Base-by-base conservation (phyloP, 2,329 filamentous ascomycete genomes). In the Kalmusia sp. region DNA sequence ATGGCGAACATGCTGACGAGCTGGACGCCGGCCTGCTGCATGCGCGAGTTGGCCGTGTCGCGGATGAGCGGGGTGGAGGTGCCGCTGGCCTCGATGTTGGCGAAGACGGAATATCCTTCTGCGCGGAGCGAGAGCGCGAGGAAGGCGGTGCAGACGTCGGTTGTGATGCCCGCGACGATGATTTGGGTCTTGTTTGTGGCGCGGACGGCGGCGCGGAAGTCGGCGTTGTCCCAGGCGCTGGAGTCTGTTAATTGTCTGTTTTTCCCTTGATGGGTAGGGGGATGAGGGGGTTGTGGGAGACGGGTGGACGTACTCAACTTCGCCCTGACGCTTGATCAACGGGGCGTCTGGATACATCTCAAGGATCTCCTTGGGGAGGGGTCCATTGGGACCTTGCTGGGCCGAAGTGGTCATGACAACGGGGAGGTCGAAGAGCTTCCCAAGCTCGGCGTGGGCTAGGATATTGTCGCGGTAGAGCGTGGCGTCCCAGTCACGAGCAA, bases 111-210 rank as follows among this genome's bases (percentile, higher is more conserved):
- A 77, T 91, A 92, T 22, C 89, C 89, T 37, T 84, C 87, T 12
- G 86, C 82, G 30, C 87, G 80, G 4, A 92, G 83, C 1, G 87
- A 88, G n/a, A 92, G 80, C 0, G 89, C 87, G 5, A 90, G 80
- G 78, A 92, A 92, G 0, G 88, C 79, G 19, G 87, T 90, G 80
- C 87, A 91, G 53, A 92, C 88, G 69, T 92, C 89, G 0, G 89
- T 92, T 2, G 84, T 82, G 63, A 92, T 90, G 6, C 89, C 88
- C 2, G 80, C 88, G 14, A 93, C 72, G 65, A 92, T 89, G 63
- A 92, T 77, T 70, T 92, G 90, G 25, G 80, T 85, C 70, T 85
- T 87, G 52, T 83, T 83, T 3, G 87, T 83, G 1, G 87, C 87
- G 58, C 80, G 75, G 55, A 92, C 80, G 2, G 89, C 88, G 1